These are phyloP conservation scores for Globisporangium abappressorium DNA, from an alignment of 352 stramenopile species.

Conservation along the genomic window DNA sequence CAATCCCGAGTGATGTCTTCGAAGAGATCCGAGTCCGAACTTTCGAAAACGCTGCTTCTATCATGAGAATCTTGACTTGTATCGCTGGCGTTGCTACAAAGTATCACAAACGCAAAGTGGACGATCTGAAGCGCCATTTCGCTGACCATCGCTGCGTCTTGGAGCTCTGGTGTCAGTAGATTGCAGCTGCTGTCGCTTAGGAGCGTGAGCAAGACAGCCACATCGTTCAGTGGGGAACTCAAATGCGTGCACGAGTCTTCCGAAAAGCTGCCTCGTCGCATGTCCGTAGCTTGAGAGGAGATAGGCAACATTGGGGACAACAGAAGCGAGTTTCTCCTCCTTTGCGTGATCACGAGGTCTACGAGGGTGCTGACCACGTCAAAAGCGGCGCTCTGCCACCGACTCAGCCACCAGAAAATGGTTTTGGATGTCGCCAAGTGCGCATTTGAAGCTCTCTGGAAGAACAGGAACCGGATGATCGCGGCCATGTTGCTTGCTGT, in stretches of 20 bases:
- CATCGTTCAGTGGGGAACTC: conserved; percentile 27
- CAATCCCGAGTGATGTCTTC: conserved; percentile 34
- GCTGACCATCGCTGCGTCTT: not conserved
- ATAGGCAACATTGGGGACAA: not conserved
- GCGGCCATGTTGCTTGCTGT: conserved; percentile 18
- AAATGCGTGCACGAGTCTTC: not conserved
- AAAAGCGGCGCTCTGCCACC: conserved; percentile 50
- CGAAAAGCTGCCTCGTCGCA: not conserved
- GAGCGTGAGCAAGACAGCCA: conserved; percentile 31
- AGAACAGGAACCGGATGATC: conserved; percentile 47
- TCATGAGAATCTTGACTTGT: not conserved
- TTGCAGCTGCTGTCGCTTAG: conserved; percentile 30
- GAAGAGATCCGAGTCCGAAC: conserved; percentile 17
- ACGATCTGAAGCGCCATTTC: conserved; percentile 32
- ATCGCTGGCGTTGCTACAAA: conserved; percentile 14
- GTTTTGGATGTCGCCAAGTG: conserved; percentile 47
- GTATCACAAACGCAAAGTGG: conserved; percentile 26
- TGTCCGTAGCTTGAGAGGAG: not conserved
- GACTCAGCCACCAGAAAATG: conserved; percentile 63
- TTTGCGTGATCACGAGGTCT: not conserved
- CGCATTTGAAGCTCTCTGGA: conserved; percentile 32
- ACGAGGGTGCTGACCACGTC: conserved; percentile 35
- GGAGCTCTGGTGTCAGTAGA: conserved; percentile 3
- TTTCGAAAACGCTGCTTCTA: conserved; percentile 10
- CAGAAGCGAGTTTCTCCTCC: not conserved